These are phyloP conservation scores for Penicillium waksmanii DNA, from an alignment of 495 filamentous ascomycete species.

Conservation along the genomic window DNA sequence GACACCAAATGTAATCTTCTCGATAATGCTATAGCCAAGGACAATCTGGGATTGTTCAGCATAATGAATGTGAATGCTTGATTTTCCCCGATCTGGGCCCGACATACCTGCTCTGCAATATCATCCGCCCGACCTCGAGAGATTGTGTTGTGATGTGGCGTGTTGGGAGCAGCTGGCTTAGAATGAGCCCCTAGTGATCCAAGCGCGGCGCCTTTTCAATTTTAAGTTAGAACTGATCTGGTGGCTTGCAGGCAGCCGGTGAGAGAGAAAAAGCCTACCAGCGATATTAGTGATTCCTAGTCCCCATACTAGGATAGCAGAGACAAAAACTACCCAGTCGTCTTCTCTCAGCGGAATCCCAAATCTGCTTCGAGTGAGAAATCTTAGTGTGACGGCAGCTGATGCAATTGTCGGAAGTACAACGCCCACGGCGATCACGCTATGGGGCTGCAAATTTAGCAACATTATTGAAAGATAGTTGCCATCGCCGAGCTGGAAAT, in stretches of 20 bases:
- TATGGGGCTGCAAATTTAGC: constrained; percentile 9
- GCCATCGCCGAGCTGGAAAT: neutral
- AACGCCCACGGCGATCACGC: constrained; percentile 14
- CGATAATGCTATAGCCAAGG: constrained; percentile 20
- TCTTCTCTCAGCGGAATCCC: constrained; percentile 12
- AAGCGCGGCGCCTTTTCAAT: constrained; percentile 8
- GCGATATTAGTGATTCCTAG: constrained; percentile 13
- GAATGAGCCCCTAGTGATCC: constrained; percentile 17
- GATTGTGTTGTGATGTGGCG: constrained; percentile 12
- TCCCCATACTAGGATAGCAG: constrained; percentile 10
- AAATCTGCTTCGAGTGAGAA: neutral
- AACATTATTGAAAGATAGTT: constrained; percentile 3
- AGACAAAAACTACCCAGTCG: constrained; percentile 9
- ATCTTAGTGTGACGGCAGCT: constrained; percentile 1
- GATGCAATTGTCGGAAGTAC: constrained; percentile 12
- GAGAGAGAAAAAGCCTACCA: constrained; percentile 5
- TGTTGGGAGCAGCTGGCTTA: constrained; percentile 6
- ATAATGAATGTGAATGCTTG: neutral
- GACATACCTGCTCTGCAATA: constrained; percentile 15
- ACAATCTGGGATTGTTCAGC: constrained; percentile 14
- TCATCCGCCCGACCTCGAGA: constrained; percentile 8
- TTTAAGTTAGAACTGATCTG: neutral
- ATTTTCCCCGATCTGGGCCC: neutral
- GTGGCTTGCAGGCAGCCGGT: neutral
- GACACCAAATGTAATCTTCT: constrained; percentile 17